These are phyloP conservation scores for Flaveria bidentis DNA, from an alignment of 129 eudicot genomes.

Conservation along the genomic window DNA sequence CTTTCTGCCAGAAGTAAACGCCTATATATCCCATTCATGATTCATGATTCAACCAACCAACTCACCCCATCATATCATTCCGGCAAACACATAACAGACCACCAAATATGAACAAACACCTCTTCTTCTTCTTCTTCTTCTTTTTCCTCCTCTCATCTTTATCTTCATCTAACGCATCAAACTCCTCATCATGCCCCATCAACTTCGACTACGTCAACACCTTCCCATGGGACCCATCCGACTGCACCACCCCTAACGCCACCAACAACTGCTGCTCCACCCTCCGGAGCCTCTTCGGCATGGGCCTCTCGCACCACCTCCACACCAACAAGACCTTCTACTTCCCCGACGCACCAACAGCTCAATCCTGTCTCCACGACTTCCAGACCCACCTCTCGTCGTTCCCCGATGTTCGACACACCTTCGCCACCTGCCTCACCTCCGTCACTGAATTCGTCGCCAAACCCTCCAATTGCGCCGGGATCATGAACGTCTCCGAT, in stretches of 20 bases:
- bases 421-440: constrained; percentile 45
- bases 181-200: constrained; percentile 59
- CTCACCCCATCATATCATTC: too few relatives aligned
- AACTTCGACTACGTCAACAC: constrained; percentile 57
- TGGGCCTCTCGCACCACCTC: constrained; percentile 68
- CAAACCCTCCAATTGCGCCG: constrained; percentile 48
- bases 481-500: constrained; percentile 42
- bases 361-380: constrained; percentile 49
- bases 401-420: constrained; percentile 5
- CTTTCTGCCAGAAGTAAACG: too few relatives aligned
- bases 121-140: background rate
- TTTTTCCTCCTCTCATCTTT: constrained; percentile 14
- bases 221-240: constrained; percentile 62
- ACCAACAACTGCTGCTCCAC: constrained; percentile 58
- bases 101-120: too few relatives aligned
- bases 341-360: constrained; percentile 42
- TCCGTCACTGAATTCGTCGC: constrained; percentile 41
- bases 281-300: constrained; percentile 57
- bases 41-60: too few relatives aligned
- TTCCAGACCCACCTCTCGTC: constrained; percentile 43
- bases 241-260: constrained; percentile 42
- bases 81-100: too few relatives aligned
- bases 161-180: constrained; percentile 16
- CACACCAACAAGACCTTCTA: constrained; percentile 52
- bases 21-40: too few relatives aligned